Evolutionary conservation across 305 asterid species (phyloP).

Genomic region (Solanum hybrid): DNA sequence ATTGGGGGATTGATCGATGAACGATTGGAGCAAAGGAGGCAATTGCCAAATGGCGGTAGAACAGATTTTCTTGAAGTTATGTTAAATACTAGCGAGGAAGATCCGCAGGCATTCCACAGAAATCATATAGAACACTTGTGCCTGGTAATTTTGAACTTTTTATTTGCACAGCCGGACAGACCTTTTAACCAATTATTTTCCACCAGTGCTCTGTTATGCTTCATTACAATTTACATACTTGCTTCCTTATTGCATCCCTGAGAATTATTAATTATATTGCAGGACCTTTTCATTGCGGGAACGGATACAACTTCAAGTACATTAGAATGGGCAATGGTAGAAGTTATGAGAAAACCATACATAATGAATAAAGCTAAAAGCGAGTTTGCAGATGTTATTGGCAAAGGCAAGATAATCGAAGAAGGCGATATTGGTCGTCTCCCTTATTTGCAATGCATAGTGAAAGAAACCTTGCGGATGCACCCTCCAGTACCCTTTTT

Average conservation of each 20-base stretch:
- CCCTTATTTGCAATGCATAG: constrained; percentile 29
- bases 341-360: constrained; percentile 6
- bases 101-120: constrained; percentile 47
- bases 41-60: background rate
- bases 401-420: constrained; percentile 19
- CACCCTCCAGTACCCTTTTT: constrained; percentile 38
- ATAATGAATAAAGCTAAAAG: constrained; percentile 17
- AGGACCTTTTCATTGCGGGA: constrained; percentile 26
- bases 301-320: constrained; percentile 22
- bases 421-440: constrained; percentile 24
- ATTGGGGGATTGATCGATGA: constrained; percentile 18
- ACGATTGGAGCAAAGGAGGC: constrained; percentile 15
- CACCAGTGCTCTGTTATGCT: background rate
- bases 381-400: constrained; percentile 17
- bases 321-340: constrained; percentile 25
- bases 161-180: background rate
- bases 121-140: constrained; percentile 58
- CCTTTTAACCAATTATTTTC: background rate
- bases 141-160: constrained; percentile 29
- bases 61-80: constrained; percentile 38
- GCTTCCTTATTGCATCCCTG: background rate
- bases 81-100: constrained; percentile 22
- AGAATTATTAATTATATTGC: background rate
- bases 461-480: constrained; percentile 36
- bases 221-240: too few species aligned